A percentile compares a stretch with the other conserved stretches of the same genome.
These are phyloP conservation scores for Lentinus tigrinus DNA, from an alignment of 768 basidiomycete species.

Conservation along the genomic window DNA sequence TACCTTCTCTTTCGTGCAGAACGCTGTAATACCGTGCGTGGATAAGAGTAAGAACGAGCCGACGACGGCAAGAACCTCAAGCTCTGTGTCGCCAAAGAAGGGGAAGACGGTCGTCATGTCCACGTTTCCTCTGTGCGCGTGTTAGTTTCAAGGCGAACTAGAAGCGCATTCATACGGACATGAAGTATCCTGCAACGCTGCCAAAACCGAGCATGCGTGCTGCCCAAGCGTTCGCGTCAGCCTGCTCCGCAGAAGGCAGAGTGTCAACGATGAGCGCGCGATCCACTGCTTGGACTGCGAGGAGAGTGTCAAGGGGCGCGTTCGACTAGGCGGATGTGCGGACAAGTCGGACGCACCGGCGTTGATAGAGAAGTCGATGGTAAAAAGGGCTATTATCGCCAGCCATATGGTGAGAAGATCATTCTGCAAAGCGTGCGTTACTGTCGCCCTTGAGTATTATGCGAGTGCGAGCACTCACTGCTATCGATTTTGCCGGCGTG, in stretches of 20 bases:
- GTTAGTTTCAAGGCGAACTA: not conserved
- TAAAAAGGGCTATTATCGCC: slow-evolving; percentile 69
- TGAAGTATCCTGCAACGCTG: slow-evolving; percentile 82
- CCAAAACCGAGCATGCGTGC: slow-evolving; percentile 90
- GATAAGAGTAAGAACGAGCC: slow-evolving; percentile 65
- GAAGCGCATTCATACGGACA: slow-evolving; percentile 47
- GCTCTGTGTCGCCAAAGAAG: slow-evolving; percentile 74
- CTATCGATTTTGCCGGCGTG: slow-evolving; percentile 30
- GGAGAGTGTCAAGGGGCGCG: not conserved
- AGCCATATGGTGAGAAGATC: slow-evolving; percentile 69
- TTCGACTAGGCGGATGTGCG: not conserved
- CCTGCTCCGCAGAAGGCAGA: slow-evolving; percentile 70
- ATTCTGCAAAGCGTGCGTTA: slow-evolving; percentile 40
- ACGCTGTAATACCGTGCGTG: slow-evolving; percentile 63
- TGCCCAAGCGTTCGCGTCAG: slow-evolving; percentile 92
- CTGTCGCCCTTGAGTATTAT: too few species aligned
- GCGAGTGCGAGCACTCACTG: slow-evolving; percentile 27
- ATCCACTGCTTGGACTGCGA: slow-evolving; percentile 80
- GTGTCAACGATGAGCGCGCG: slow-evolving; percentile 89
- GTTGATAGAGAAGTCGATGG: slow-evolving; percentile 66
- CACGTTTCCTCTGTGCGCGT: slow-evolving; percentile 66
- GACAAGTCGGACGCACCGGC: slow-evolving; percentile 43
- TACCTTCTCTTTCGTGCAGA: slow-evolving; percentile 70
- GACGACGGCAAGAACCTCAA: slow-evolving; percentile 78
- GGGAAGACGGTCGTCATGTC: slow-evolving; percentile 70